Base-by-base conservation (phyloP, 2,329 filamentous ascomycete species). In the Beauveria caledonica region DNA sequence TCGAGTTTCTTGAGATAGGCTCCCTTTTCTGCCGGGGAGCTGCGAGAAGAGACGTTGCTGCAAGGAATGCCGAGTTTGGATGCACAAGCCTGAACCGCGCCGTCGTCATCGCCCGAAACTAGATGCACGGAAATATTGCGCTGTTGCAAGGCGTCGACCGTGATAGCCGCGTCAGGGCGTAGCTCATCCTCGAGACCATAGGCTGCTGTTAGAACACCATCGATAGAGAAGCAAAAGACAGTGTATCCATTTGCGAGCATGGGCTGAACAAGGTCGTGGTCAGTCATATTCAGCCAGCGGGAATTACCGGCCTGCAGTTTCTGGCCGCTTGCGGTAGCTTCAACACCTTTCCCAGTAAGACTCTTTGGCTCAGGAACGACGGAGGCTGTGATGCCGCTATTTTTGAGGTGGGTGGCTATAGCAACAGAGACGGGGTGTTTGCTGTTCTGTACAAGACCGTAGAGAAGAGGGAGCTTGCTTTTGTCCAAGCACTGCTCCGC, bases 351-450 rank as follows among this genome's bases (percentile, higher is more conserved):
- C 0, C 80, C 80, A 2, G 78, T 69, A 1, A 81, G 48, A 0
- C 71, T 72, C 25, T 74, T 74, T 0, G 72, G 51, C 5, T 75
- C 67, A 2, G 66, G 23, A 0, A 78, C 66, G 3, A 45, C 9
- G 0, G 62, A 51, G 3, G 64, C 13, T 6, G 51, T 52, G n/a
- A 68, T 13, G 0, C 63, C 63, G 0, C 36, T 58, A 3, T 3
- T 19, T 15, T 71, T 69, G 8, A 85, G 72, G 54, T 81, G 69
- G 2, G 64, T 62, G 6, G 74, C 66, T 0, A 86, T 73, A 5
- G 80, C 77, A 5, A 71, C 65, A 0, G 83, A 81, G 13, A 85
- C 77, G 1, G 82, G 83, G 62, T 86, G 82, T 33, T 75, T 75
- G 62, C 70, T 80, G 62, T 75, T 72, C 3, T 68, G 69, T 1